Conservation (phyloP, 257 asterid species). For the Solanum microdontum region DNA sequence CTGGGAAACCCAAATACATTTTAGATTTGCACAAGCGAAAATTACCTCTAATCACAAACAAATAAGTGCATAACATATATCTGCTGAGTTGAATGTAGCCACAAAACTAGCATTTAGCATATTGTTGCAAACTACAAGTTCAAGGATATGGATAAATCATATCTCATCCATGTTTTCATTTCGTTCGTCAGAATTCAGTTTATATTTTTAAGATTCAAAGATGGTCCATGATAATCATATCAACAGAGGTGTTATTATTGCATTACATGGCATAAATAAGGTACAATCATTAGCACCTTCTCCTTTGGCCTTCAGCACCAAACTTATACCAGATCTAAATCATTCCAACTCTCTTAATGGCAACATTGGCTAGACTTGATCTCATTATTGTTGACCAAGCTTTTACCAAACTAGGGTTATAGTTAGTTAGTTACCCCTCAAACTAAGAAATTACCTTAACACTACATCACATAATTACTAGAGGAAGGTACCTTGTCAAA, state of each 20-base stretch:
- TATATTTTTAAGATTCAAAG: background rate
- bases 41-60: background rate
- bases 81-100: background rate
- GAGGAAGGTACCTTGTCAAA: slow-evolving; percentile 70
- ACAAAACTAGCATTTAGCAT: background rate
- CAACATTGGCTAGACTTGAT: background rate
- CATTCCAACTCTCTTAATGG: background rate
- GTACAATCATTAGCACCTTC: background rate
- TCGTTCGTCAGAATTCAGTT: background rate
- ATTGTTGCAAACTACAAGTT: background rate
- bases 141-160: background rate
- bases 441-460: background rate
- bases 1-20: slow-evolving; percentile 24
- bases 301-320: background rate
- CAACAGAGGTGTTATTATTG: background rate
- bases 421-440: background rate
- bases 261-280: background rate
- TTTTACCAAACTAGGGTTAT: background rate
- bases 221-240: background rate
- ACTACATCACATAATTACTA: background rate
- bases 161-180: background rate
- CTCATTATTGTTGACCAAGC: background rate
- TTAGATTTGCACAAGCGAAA: background rate
- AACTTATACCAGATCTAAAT: background rate
- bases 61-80: background rate